Evolutionary conservation across 768 basidiomycete species (phyloP), one percentile per base, ranked within the genome.

Genomic region (Pleurotus giganteus): DNA sequence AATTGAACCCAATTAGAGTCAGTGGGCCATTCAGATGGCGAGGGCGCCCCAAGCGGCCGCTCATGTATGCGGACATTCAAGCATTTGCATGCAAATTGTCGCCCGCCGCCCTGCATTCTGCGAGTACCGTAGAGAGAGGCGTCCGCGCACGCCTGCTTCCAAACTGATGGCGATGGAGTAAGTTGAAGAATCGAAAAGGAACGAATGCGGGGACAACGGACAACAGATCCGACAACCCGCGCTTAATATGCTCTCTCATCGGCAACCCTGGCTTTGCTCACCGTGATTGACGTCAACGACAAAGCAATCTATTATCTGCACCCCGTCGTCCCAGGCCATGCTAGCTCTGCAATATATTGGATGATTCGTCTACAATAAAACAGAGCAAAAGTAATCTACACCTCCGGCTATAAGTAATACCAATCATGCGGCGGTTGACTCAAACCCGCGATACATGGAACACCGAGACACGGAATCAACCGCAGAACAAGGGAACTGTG

Each of bases 61-160:
- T 75, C 65, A 41, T 67, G 70, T 57, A 89, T 78, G 58, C 79
- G 81, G 43, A 91, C 75, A 63, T 91, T 91, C 56, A 91, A 80
- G 61, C 89, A 91, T 65, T 72, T 78, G 68, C 89, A 91, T 53
- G 88, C 76, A 70, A 77, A 82, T 3, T 53, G 58, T 50, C 58
- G 56, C 39, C 55, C 60, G 39, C 54, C 56, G 52, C 49, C 58
- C 62, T 57, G 61, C 28, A 43, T 55, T 29, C 58, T 61, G 65
- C 61, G 27, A 43, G 41, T 53, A 50, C 43, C 28, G 23, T 47
- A 24, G 34, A 50, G 21, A 37, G 53, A 37, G 41, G 55, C 44
- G 49, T 50, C 27, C 26, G 47, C 29, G 19, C 31, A 15, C 45
- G 19, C 24, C 46, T 32, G 36, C 21, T 28, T 36, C n/a, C 27